Evolutionary conservation across 2,329 filamentous ascomycete genomes (phyloP), one percentile per base, ranked within the genome.

Genomic region (Fonsecaea multimorphosa): DNA sequence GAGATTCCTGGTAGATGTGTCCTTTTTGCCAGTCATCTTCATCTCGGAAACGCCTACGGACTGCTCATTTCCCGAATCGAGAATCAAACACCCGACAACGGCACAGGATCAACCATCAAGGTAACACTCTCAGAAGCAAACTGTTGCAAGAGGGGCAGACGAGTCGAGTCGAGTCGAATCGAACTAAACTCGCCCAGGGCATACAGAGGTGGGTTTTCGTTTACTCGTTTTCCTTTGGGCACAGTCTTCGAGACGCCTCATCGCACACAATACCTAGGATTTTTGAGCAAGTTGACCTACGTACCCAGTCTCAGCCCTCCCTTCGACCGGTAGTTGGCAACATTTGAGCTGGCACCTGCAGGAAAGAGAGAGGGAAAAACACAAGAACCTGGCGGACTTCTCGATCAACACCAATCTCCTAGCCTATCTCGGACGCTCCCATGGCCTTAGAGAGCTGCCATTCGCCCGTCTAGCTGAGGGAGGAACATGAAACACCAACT

Each of bases 401-500:
- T 49, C 44, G 24, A 49, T 49, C 44, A 24, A 49, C 44, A 12
- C 24, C 19, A 22, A 9, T 49, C 44, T 19, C 44, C 44, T 49
- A 24, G 44, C 44, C 22, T 49, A 1, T 49, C 44, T 22, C 19
- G 22, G 44, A 49, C 44, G 19, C 44, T 19, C 44, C 44, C n/a
- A 49, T 27, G 44, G 44, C 44, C 44, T 60, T 19, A 53, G 58
- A 19, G 12, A 27, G 29, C 19, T 27, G 19, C n/a, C 58, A 60
- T 60, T 60, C 44, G 44, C 29, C 16, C 58, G 52, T 52, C 51
- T 52, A 29, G 29, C 22, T 52, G 46, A 46, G 24, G 40, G 40
- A 32, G 29, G 22, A 52, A 53, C 58, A 44, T 60, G 58, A 60
- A 60, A 60, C 58, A 59, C 22, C 52, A 59, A 60, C 32, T 60